Conservation (phyloP, 192 early-diverging fungal species). For the Umbelopsis sp. region DNA sequence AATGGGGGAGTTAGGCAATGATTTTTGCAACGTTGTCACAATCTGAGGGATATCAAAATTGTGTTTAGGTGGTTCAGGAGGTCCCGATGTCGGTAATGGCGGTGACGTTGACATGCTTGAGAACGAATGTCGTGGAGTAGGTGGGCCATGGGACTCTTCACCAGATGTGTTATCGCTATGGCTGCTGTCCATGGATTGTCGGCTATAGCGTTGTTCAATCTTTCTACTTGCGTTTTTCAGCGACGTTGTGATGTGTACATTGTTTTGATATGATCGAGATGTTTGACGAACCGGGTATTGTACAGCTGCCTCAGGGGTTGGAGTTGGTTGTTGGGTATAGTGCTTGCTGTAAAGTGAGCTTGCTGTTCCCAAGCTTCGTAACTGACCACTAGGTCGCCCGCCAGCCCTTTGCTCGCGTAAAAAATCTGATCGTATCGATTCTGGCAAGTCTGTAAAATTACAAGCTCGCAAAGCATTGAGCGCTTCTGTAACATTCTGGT, state of each 20-base stretch:
- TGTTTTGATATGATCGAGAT: conserved; percentile 6
- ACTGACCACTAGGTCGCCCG: neutral
- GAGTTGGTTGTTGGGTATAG: neutral
- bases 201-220: neutral
- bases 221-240: neutral
- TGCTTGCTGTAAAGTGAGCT: neutral
- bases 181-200: neutral
- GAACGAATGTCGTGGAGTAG: conserved; percentile 2
- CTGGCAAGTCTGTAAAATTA: conserved; percentile 1
- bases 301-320: neutral
- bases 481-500: neutral
- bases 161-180: conserved; percentile 2
- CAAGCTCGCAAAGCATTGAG: neutral
- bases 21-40: neutral
- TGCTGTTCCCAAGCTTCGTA: neutral
- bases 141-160: neutral
- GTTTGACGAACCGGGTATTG: conserved; percentile 8
- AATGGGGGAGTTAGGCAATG: neutral
- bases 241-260: neutral
- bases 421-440: neutral
- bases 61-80: conserved; percentile 6
- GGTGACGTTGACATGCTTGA: neutral
- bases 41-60: conserved; percentile 17
- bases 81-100: neutral
- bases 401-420: neutral